Evolutionary conservation across 169 alveolate species (phyloP).

Genomic region (Plasmodium coatneyi): DNA sequence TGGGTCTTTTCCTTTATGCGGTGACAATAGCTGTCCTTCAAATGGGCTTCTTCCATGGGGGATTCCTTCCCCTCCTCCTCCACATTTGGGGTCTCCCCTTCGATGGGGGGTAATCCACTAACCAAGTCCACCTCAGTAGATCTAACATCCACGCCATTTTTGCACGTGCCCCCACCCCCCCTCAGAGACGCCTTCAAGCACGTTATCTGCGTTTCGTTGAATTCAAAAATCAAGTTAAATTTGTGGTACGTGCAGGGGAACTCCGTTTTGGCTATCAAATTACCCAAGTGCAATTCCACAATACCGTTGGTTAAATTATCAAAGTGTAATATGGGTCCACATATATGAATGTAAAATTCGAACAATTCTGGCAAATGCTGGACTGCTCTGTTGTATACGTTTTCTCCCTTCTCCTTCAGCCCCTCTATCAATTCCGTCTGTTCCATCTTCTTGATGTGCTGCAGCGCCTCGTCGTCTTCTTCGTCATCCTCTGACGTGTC

Average conservation of each 20-base stretch:
- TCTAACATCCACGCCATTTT: not conserved
- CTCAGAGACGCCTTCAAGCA: conserved; percentile 41
- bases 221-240: conserved; percentile 83
- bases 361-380: conserved; percentile 75
- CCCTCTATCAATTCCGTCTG: conserved; percentile 73
- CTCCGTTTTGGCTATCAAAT: conserved; percentile 82
- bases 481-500: conserved; percentile 32
- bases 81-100: not conserved
- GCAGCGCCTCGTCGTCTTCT: conserved; percentile 46
- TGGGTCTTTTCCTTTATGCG: conserved; percentile 48
- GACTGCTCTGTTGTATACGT: conserved; percentile 74
- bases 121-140: not conserved
- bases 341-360: conserved; percentile 79
- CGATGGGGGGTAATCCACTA: not conserved
- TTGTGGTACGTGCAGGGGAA: conserved; percentile 83
- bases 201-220: conserved; percentile 88
- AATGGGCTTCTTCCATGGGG: not conserved
- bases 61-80: not conserved
- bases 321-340: conserved; percentile 84
- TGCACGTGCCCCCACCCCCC: not conserved
- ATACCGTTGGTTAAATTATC: conserved; percentile 82
- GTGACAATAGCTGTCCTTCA: conserved; percentile 32
- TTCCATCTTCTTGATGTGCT: conserved; percentile 55
- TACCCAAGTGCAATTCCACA: conserved; percentile 86
- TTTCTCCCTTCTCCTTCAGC: conserved; percentile 75